phyloP scores from a whole-genome alignment of 352 stramenopile genomes.

The Phytopythium montanum region DNA sequence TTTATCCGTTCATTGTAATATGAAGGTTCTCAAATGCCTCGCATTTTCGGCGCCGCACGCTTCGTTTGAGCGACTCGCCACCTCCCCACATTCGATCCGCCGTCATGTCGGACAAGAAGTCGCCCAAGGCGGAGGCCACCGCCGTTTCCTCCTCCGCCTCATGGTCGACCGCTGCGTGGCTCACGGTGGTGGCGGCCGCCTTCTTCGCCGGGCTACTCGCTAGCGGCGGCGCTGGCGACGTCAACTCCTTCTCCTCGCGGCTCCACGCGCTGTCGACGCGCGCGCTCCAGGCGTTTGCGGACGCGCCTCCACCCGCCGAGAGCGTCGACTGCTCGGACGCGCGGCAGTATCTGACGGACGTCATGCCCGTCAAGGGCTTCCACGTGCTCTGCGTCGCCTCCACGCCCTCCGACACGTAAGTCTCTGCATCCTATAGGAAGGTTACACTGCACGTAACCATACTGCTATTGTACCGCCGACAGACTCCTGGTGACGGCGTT shows the following conservation, averaged over 20 bases:
- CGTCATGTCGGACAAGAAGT: neutral
- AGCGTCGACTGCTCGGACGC: conserved; percentile 33
- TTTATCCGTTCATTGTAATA: no score
- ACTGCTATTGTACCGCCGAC: neutral
- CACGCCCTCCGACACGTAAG: conserved; percentile 38
- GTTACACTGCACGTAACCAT: neutral
- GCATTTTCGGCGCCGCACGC: no score
- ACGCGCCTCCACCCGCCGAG: neutral
- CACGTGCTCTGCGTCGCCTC: conserved; percentile 63
- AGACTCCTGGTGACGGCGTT: conserved; percentile 49
- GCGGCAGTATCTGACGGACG: conserved; percentile 48
- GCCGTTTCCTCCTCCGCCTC: neutral
- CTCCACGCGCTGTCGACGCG: conserved; percentile 10
- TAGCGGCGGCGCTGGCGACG: conserved; percentile 3
- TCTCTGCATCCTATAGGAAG: neutral
- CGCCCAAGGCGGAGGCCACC: neutral
- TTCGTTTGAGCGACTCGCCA: neutral
- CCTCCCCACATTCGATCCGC: neutral
- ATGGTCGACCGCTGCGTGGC: conserved; percentile 7
- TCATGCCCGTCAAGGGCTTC: conserved; percentile 59
- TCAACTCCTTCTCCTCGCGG: neutral
- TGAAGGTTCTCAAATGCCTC: no score
- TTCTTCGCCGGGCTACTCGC: conserved; percentile 10
- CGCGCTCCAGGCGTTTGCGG: conserved; percentile 10
- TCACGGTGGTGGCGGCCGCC: conserved; percentile 13